Evolutionary conservation across 441 rosid genomes (phyloP).

Genomic region (Melianthus villosus): DNA sequence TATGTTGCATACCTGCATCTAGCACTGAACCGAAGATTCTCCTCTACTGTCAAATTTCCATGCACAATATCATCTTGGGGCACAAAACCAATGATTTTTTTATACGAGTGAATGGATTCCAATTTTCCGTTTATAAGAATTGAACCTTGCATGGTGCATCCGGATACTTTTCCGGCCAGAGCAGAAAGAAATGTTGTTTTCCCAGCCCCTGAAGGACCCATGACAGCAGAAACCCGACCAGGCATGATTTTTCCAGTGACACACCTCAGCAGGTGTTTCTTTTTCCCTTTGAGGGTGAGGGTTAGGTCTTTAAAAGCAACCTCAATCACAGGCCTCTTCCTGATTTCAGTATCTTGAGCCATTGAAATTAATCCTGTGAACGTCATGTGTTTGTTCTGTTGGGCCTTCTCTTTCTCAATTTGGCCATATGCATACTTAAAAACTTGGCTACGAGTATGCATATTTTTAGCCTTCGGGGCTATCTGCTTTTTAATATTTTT

Average conservation of each 20-base stretch:
- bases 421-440: conserved; percentile 88
- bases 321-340: conserved; percentile 61
- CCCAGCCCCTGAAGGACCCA: conserved; percentile 99
- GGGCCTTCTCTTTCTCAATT: conserved; percentile 84
- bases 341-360: conserved; percentile 54
- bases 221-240: conserved; percentile 87
- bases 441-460: conserved; percentile 92
- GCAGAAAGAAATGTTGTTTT: conserved; percentile 94
- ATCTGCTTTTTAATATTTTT: conserved; percentile 43
- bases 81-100: conserved; percentile 79
- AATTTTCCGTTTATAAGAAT: conserved; percentile 67
- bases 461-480: conserved; percentile 58
- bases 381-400: conserved; percentile 67
- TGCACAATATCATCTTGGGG: conserved; percentile 98
- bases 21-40: conserved; percentile 95
- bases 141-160: conserved; percentile 52
- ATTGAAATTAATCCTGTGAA: conserved; percentile 80
- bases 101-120: conserved; percentile 69
- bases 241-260: conserved; percentile 82
- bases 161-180: conserved; percentile 69
- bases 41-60: conserved; percentile 90
- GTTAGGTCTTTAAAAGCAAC: conserved; percentile 68
- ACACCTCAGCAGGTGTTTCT: conserved; percentile 67
- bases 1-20: conserved; percentile 62
- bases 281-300: conserved; percentile 59